Evolutionary conservation across 345 rosid species (phyloP), one percentile per base, ranked within the genome.

Genomic region (Brassica rapa): DNA sequence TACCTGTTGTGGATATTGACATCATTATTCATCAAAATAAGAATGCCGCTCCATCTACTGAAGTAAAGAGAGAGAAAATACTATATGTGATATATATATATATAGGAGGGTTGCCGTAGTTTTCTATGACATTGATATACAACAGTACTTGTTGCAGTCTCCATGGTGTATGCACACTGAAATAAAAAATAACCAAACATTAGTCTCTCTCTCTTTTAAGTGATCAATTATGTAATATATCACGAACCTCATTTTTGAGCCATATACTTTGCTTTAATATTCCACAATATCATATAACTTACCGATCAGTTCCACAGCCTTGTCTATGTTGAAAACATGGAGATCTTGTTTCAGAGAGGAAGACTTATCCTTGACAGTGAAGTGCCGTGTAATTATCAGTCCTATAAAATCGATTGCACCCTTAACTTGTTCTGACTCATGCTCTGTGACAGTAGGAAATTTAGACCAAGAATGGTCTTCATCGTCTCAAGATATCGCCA

Each of bases 341-440:
- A 41, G 15, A 27, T 7, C 16, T 57, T 23, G 73, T 16, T 41
- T 59, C 32, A 27, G 60, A 57, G 61, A 57, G 43, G 66, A 66
- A 39, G 83, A 41, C 71, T 80, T 86, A 23, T 77, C 75, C 60
- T 68, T 76, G 16, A 89, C 93, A 25, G 66, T 91, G 90, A 41
- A 32, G 81, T 5, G 94, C 87, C 23, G 93, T 86, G 77, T 94
- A 94, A 82, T 89, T 53, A 91, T 91, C 37, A 91, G 89, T 60
- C 98, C 98, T 4, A 94, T 85, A 62, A 94, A 94, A 83, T 94
- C 98, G 21, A 87, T 65, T 8, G 97, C 88, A 9, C 92, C 96
- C 74, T 91, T 90, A 4, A 90, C 72, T 64, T 91, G 88, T 51
- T 77, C 74, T 32, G 90, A 79, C 68, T 93, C 89, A 12, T 84